Conservation (phyloP, 1,284 basidiomycete genomes). For the Moesziomyces sp. region DNA sequence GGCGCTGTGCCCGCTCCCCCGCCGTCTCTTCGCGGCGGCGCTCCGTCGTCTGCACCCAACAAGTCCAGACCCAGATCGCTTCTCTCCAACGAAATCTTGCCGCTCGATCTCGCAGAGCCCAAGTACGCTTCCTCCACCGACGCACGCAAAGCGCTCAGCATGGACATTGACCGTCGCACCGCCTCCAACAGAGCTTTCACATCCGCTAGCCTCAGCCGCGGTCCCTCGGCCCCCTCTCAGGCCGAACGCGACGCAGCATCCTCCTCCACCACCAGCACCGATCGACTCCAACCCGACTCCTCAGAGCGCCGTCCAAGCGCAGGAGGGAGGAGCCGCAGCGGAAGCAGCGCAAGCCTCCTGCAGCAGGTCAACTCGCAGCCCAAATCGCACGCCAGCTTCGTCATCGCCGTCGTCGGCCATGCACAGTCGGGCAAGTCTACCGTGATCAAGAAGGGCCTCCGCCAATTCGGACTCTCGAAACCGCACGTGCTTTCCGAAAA, state of each 20-base stretch:
- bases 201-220: slow-evolving; percentile 7
- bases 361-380: slow-evolving; percentile 59
- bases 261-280: slow-evolving; percentile 2
- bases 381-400: slow-evolving; percentile 59
- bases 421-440: slow-evolving; percentile 58
- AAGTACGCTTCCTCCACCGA: slow-evolving; percentile 7
- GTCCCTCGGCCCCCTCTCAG: slow-evolving; percentile 2
- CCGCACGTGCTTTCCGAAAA: slow-evolving; percentile 58
- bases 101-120: slow-evolving; percentile 47
- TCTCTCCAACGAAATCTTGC: slow-evolving; percentile 53
- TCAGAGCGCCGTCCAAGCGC: slow-evolving; percentile 36
- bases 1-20: slow-evolving; percentile 49
- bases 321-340: slow-evolving; percentile 54
- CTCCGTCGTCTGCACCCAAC: slow-evolving; percentile 5
- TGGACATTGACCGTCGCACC: slow-evolving; percentile 26
- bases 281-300: slow-evolving; percentile 15
- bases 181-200: neutral
- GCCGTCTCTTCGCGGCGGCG: slow-evolving; percentile 8
- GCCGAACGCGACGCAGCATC: slow-evolving; percentile 11
- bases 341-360: slow-evolving; percentile 57
- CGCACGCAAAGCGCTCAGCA: slow-evolving; percentile 31
- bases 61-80: slow-evolving; percentile 50
- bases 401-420: slow-evolving; percentile 63
- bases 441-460: slow-evolving; percentile 61
- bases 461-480: slow-evolving; percentile 60